Evolutionary conservation across 768 basidiomycete genomes (phyloP).

Genomic region (Tulasnella sp.): DNA sequence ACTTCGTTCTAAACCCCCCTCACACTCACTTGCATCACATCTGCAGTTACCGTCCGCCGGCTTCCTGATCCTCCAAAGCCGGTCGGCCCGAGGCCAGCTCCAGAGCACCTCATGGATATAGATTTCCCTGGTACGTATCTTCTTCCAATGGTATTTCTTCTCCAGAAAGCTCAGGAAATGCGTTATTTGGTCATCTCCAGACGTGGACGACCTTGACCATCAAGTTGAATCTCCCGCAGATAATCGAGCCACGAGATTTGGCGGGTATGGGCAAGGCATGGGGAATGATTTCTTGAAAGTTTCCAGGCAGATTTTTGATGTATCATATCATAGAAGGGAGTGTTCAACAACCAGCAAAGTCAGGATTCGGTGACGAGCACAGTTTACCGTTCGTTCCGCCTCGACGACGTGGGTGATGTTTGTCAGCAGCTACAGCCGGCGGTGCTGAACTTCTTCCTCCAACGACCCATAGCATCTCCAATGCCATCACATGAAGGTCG

Average conservation of each 20-base stretch:
- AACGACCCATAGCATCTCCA: not conserved
- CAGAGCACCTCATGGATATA: not conserved
- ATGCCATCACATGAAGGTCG: not conserved
- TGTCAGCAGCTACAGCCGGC: not conserved
- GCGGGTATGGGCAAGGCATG: not conserved
- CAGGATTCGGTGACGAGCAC: not conserved
- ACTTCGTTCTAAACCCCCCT: not conserved
- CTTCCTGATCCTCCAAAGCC: not conserved
- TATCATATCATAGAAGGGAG: not conserved
- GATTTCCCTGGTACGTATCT: not conserved
- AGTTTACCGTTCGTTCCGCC: not conserved
- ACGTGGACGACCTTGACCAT: not conserved
- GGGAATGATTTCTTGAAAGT: not conserved
- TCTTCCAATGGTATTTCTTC: not conserved
- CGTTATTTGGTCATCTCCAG: not conserved
- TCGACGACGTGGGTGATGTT: not conserved
- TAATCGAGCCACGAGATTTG: not conserved
- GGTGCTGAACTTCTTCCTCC: not conserved
- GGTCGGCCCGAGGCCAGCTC: not conserved
- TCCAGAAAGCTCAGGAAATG: not conserved
- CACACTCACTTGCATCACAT: not conserved
- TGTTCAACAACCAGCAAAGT: not conserved
- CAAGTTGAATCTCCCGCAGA: not conserved
- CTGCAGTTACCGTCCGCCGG: not conserved
- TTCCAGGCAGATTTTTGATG: not conserved